Conservation (phyloP, 106 monocot genomes). For the Vanilla planifolia region DNA sequence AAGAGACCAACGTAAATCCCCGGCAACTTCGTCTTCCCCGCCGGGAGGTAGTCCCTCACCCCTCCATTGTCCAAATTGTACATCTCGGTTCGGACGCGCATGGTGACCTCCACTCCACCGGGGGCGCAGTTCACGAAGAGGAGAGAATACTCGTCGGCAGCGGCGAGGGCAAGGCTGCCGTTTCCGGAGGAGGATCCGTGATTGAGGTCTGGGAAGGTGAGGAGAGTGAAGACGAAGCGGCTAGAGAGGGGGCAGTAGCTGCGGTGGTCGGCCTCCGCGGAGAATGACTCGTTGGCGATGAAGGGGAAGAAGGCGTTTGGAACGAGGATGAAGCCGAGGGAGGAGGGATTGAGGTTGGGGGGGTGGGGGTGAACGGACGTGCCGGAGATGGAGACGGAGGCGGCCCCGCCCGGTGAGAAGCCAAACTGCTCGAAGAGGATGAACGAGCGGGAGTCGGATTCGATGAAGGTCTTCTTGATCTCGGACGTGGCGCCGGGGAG, state of each 20-base stretch:
- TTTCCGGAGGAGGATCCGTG: not conserved
- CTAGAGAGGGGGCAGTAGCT: slow-evolving; percentile 27
- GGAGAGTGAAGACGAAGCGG: slow-evolving; percentile 12
- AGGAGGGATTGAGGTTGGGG: slow-evolving; percentile 5
- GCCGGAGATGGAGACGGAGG: slow-evolving; percentile 16
- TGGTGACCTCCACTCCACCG: slow-evolving; percentile 13
- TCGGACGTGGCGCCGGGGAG: slow-evolving; percentile 14
- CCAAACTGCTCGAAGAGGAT: slow-evolving; percentile 60
- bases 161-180: slow-evolving; percentile 7
- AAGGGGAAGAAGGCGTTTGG: slow-evolving; percentile 2
- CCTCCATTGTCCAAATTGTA: slow-evolving; percentile 27
- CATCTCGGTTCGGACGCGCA: slow-evolving; percentile 46
- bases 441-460: slow-evolving; percentile 16
- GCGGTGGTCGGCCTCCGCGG: not conserved
- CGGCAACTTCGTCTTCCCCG: slow-evolving; percentile 19
- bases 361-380: slow-evolving; percentile 12
- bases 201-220: slow-evolving; percentile 22
- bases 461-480: slow-evolving; percentile 31
- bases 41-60: slow-evolving; percentile 28
- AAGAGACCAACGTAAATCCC: slow-evolving; percentile 26
- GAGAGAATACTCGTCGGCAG: slow-evolving; percentile 37
- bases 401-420: slow-evolving; percentile 20
- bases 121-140: slow-evolving; percentile 26
- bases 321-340: slow-evolving; percentile 38
- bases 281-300: slow-evolving; percentile 21